These are phyloP conservation scores for Incumbomyces lentus DNA, from an alignment of 2,329 filamentous ascomycete genomes.

Conservation along the genomic window DNA sequence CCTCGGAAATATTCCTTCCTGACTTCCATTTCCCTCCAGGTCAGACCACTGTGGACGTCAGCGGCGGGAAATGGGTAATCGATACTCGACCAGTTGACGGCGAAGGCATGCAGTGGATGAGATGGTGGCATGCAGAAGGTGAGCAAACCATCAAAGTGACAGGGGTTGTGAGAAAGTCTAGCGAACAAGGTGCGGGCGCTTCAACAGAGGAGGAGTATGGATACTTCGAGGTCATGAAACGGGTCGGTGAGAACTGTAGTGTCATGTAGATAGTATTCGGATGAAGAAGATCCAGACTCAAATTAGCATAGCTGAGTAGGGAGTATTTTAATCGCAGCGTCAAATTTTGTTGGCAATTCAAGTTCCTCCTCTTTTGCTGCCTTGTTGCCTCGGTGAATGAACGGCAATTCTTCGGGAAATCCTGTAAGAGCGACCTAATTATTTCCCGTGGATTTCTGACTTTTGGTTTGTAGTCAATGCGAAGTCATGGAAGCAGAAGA, in stretches of 20 bases:
- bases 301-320: too few relatives aligned
- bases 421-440: too few relatives aligned
- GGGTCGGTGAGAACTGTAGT: conserved; percentile 42
- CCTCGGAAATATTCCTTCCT: conserved; percentile 77
- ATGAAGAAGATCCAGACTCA: too few relatives aligned
- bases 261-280: conserved; percentile 13
- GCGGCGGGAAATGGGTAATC: conserved; percentile 83
- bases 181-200: conserved; percentile 25
- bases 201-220: conserved; percentile 22
- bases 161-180: conserved; percentile 55
- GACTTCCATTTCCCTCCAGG: conserved; percentile 84
- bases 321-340: too few relatives aligned
- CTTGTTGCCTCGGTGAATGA: too few relatives aligned
- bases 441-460: too few relatives aligned
- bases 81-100: conserved; percentile 60
- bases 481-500: conserved; percentile 45
- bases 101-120: conserved; percentile 61
- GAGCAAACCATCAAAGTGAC: conserved; percentile 69
- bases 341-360: too few relatives aligned
- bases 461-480: too few relatives aligned
- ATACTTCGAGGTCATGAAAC: conserved; percentile 17
- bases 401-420: too few relatives aligned
- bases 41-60: conserved; percentile 61
- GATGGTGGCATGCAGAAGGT: conserved; percentile 88
- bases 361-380: too few relatives aligned